Conservation (phyloP, 2,329 filamentous ascomycete species). For the Hymenoscyphus fraxineus region DNA sequence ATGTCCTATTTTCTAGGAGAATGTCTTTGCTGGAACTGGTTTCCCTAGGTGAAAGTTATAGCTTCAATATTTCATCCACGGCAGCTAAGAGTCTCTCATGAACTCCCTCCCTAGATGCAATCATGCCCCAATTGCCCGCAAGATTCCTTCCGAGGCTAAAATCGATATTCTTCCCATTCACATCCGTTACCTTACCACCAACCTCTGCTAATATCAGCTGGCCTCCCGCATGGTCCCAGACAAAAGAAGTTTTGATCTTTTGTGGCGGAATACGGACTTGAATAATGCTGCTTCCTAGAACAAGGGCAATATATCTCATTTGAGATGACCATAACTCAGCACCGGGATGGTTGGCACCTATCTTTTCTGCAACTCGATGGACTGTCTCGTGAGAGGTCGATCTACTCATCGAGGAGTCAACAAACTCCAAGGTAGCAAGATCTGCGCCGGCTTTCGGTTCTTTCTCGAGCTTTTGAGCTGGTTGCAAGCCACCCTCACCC, state of each 20-base stretch:
- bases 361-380: conserved; percentile 21
- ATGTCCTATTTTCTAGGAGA: too few relatives aligned
- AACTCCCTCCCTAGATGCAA: not conserved
- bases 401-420: conserved; percentile 42
- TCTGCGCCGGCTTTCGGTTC: conserved; percentile 1
- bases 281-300: conserved; percentile 47
- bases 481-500: conserved; percentile 34
- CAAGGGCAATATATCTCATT: conserved; percentile 50
- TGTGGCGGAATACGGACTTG: conserved; percentile 46
- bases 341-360: conserved; percentile 44
- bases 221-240: conserved; percentile 56
- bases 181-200: conserved; percentile 48
- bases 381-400: conserved; percentile 39
- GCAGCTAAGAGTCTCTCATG: not conserved
- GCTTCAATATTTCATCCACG: not conserved
- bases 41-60: not conserved
- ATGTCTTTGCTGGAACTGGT: not conserved
- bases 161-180: conserved; percentile 47
- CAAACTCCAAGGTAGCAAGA: conserved; percentile 40
- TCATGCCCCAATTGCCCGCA: conserved; percentile 36
- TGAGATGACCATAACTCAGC: conserved; percentile 51
- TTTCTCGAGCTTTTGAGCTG: conserved; percentile 33
- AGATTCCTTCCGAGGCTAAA: conserved; percentile 42
- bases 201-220: conserved; percentile 48
- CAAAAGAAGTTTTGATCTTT: conserved; percentile 23